Base-by-base conservation (phyloP, 805 yeast species). In the Myxozyma monticola region DNA sequence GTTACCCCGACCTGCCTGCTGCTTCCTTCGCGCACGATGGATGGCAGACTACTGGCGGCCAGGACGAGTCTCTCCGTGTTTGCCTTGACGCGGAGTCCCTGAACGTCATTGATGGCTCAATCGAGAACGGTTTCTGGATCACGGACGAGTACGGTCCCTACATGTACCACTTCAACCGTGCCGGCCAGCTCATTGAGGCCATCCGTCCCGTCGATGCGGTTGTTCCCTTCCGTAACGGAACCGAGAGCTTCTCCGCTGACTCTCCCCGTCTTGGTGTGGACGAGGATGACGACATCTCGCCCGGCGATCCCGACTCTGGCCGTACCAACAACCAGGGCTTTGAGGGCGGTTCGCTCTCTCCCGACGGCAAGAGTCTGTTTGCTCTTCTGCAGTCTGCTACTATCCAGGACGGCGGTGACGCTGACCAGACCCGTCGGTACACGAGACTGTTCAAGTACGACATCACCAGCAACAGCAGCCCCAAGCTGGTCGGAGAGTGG, bases 111-210 rank as follows among this genome's bases (percentile, higher is more conserved):
- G 34, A 43, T 35, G 56, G 58, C 24, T 37, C 48, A 28, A 29
- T 37, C n/a, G 49, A 20, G 25, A 51, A 54, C 37, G 58, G 58
- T 1, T 46, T 54, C 37, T 54, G 56, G 51, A 54, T 54, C 37
- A 31, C 52, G 4, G 56, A 54, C 38, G 52, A 54, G 46, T 49
- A 51, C 37, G 56, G 58, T 12, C 58, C 58, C 2, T 46, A 45
- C 38, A 37, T 54, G 17, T 45, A 54, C 45, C 34, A 42, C 21
- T 54, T 51, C 42, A 51, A 44, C 37, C 15, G 48, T 3, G 31
- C 29, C 10, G 56, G 56, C 21, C 20, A 34, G 41, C 41, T 54
- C 51, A 42, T 51, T 28, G 45, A 49, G 24, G 58, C 57, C 14
- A 53, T 53, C 36, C 51, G 48, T 15, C 57, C 57, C 8, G 38